These are phyloP conservation scores for Rhizoclosmatium sp. DNA, from an alignment of 192 early-diverging fungal genomes.

Conservation along the genomic window DNA sequence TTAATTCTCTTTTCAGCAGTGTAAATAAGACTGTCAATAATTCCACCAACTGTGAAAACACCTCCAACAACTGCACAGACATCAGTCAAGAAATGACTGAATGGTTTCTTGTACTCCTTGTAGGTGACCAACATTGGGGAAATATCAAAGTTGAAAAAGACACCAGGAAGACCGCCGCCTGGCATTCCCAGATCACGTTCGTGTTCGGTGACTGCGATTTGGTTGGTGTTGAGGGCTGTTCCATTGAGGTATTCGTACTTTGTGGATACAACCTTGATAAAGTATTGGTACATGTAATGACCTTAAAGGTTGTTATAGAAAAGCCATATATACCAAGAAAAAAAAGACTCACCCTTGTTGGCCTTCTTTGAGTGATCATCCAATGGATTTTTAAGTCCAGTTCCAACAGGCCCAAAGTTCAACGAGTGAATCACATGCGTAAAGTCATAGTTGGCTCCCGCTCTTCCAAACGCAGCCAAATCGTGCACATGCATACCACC, in stretches of 20 bases:
- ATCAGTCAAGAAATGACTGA: conserved; percentile 88
- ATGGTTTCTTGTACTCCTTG: conserved; percentile 79
- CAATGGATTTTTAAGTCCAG: conserved; percentile 70
- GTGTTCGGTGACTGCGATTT: conserved; percentile 94
- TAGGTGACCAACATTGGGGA: conserved; percentile 96
- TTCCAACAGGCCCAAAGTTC: conserved; percentile 73
- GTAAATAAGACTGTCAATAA: conserved; percentile 88
- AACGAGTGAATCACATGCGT: conserved; percentile 83
- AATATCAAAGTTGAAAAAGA: conserved; percentile 95
- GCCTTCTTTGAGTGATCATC: conserved; percentile 68
- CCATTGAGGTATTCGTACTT: conserved; percentile 76
- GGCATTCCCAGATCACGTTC: conserved; percentile 65
- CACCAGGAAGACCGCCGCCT: conserved; percentile 61
- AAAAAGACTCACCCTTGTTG: conserved; percentile 46
- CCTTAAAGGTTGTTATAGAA: conserved; percentile 30
- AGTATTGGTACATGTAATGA: conserved; percentile 87
- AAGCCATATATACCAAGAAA: conserved; percentile 7
- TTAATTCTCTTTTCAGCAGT: conserved; percentile 81
- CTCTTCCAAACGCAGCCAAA: conserved; percentile 60
- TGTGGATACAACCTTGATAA: conserved; percentile 92
- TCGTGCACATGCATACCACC: conserved; percentile 82
- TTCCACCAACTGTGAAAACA: conserved; percentile 92
- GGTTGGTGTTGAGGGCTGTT: conserved; percentile 81
- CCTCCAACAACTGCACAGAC: conserved; percentile 94
- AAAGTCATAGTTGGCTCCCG: conserved; percentile 74